phyloP scores from a whole-genome alignment of 768 basidiomycete species.

The Strobilomyces dryophilus region DNA sequence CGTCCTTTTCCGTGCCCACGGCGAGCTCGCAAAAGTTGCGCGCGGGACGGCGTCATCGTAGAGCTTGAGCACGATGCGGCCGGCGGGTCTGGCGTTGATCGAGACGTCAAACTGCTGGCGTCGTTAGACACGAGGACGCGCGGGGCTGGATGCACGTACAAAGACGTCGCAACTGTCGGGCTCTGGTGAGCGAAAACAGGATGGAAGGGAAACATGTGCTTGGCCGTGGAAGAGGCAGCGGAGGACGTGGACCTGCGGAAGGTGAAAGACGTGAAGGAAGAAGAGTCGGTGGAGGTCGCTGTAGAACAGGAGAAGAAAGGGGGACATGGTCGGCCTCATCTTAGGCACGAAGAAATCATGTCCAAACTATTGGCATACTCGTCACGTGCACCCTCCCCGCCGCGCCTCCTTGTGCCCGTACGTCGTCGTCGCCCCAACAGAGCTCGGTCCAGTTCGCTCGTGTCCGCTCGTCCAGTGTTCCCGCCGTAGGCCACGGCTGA shows the following conservation, averaged over 20 bases:
- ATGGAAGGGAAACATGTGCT: constrained; percentile 9
- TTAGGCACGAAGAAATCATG: no score
- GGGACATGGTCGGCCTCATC: no score
- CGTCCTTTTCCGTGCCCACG: constrained; percentile 37
- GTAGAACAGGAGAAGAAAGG: constrained; percentile 24
- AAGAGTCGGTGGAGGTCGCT: constrained; percentile 17
- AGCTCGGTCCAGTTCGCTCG: no score
- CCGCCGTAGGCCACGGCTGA: no score
- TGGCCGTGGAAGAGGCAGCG: constrained; percentile 12
- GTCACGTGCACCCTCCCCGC: no score
- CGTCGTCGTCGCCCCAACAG: no score
- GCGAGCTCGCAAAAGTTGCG: constrained; percentile 80
- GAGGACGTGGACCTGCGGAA: constrained; percentile 50
- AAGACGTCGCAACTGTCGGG: constrained; percentile 24
- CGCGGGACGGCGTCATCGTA: constrained; percentile 78
- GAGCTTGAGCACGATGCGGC: constrained; percentile 78
- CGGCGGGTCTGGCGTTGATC: constrained; percentile 56
- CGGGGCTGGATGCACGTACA: constrained; percentile 26
- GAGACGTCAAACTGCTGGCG: constrained; percentile 56
- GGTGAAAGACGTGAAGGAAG: constrained; percentile 43
- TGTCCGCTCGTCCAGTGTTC: no score
- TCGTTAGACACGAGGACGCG: not conserved
- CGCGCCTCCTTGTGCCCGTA: no score
- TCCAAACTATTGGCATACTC: no score
- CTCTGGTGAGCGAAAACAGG: not conserved